Conservation (phyloP, 352 stramenopile genomes). For the Peronospora farinosa region DNA sequence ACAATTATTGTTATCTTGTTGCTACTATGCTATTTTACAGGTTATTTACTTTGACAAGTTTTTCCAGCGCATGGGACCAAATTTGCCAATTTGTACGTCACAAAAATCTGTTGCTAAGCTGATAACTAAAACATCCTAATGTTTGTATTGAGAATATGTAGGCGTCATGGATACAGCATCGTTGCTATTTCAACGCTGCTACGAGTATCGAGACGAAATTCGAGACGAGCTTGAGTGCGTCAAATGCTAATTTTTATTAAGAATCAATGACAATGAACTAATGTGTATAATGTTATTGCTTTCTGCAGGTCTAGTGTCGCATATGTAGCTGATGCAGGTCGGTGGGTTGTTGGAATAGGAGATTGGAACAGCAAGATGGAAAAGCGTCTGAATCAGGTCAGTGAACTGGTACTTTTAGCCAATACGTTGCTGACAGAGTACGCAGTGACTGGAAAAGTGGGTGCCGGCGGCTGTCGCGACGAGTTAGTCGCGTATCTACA, state of each 20-base stretch:
- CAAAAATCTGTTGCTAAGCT: background rate
- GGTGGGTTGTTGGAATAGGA: slow-evolving; percentile 77
- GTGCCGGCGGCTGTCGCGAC: slow-evolving; percentile 47
- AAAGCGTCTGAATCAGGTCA: slow-evolving; percentile 72
- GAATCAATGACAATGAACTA: background rate
- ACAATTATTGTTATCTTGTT: background rate
- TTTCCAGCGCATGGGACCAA: slow-evolving; percentile 60
- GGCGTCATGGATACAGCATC: slow-evolving; percentile 50
- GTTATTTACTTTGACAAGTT: slow-evolving; percentile 82
- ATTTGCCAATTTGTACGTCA: slow-evolving; percentile 46
- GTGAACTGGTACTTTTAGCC: slow-evolving; percentile 69
- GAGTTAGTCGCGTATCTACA: slow-evolving; percentile 64
- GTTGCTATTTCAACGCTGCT: slow-evolving; percentile 65
- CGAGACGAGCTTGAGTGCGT: slow-evolving; percentile 76
- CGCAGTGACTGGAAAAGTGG: slow-evolving; percentile 51
- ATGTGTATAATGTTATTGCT: slow-evolving; percentile 9
- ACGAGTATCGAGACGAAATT: slow-evolving; percentile 80
- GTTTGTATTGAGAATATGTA: slow-evolving; percentile 4
- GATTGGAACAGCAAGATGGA: slow-evolving; percentile 88
- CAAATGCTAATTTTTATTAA: background rate
- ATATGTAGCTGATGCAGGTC: slow-evolving; percentile 66
- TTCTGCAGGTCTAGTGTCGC: slow-evolving; percentile 49
- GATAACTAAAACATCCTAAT: background rate
- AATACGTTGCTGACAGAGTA: slow-evolving; percentile 75
- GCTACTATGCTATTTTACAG: slow-evolving; percentile 23